These are phyloP conservation scores for Talaromyces pinophilus DNA, from an alignment of 2,329 filamentous ascomycete species.

Conservation along the genomic window DNA sequence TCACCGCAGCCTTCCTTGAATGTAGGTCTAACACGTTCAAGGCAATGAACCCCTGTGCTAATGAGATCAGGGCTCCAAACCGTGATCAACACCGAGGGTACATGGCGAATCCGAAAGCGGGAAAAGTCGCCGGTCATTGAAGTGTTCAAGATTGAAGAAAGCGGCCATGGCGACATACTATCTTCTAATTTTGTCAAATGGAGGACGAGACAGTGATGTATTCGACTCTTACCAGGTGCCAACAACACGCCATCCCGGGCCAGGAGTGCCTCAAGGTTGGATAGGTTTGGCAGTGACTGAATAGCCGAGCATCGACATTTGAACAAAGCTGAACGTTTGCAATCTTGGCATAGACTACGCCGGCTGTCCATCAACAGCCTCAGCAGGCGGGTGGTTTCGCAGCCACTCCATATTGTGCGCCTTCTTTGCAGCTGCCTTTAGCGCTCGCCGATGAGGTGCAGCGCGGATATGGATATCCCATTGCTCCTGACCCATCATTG, in stretches of 20 bases:
- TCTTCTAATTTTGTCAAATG: conserved; percentile 77
- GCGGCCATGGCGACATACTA: conserved; percentile 73
- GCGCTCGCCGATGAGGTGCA: conserved; percentile 58
- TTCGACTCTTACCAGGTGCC: not conserved
- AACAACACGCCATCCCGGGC: not conserved
- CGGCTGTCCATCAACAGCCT: not conserved
- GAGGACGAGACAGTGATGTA: conserved; percentile 44
- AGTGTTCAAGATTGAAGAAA: conserved; percentile 70
- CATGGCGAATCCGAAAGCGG: conserved; percentile 75
- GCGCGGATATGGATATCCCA: conserved; percentile 61
- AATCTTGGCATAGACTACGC: not conserved
- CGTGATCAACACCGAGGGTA: conserved; percentile 66
- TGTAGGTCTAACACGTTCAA: conserved; percentile 55
- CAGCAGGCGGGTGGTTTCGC: conserved; percentile 27
- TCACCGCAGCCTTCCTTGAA: conserved; percentile 73
- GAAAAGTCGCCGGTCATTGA: conserved; percentile 68
- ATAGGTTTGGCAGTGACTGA: not conserved
- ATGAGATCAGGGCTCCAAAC: conserved; percentile 58
- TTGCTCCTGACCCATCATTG: conserved; percentile 57
- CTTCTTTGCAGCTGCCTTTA: conserved; percentile 46
- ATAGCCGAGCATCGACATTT: not conserved
- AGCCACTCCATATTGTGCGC: conserved; percentile 38
- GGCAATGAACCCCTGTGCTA: not conserved
- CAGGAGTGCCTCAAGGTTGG: not conserved
- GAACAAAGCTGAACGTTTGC: not conserved